Evolutionary conservation across 2,329 filamentous ascomycete species (phyloP), one percentile per base, ranked within the genome.

Genomic region (Immersiporthe knoxdaviesiana): DNA sequence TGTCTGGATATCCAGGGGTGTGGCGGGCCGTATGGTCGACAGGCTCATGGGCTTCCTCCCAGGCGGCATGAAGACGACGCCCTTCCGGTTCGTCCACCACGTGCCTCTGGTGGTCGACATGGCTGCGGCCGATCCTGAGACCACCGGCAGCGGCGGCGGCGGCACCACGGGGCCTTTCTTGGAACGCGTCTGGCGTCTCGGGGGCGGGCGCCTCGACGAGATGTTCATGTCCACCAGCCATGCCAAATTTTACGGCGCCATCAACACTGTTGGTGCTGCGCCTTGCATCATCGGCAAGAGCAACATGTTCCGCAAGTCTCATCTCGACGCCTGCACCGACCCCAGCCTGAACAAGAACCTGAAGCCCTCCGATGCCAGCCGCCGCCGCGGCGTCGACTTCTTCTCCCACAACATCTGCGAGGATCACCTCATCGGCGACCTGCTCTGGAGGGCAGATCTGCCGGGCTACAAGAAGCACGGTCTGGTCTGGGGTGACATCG

Each of bases 361-460:
- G 10, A 39, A 37, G 16, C 75, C 78, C 71, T 74, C 78, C 59
- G 75, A 81, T 75, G 73, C 79, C 67, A 69, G 82, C 75, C 78
- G 85, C 74, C 78, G 89, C 81, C 78, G 77, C 0, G 97, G 96
- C 0, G 90, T 99, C 72, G 94, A 98, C 79, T 94, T 90, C 80
- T 99, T 99, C 81, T 97, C 93, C 2, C 87, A 93, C 73, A 97
- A 97, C 77, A 98, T 99, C 76, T 99, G 96, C 82, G 97, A 99
- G 78, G 96, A 99, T 77, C 96, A 99, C 76, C 83, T 97, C 32
- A 97, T 99, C 67, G 95, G 95, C 16, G 96, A 99, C 74, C 82
- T 96, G 0, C 85, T 99, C 5, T 99, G 94, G 94, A 89, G 90
- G 67, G 86, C 88, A n/a, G 76, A 81, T 2, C 80, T 91, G 6